phyloP scores from a whole-genome alignment of 352 stramenopile species.

The Phytophthora niederhauseri region DNA sequence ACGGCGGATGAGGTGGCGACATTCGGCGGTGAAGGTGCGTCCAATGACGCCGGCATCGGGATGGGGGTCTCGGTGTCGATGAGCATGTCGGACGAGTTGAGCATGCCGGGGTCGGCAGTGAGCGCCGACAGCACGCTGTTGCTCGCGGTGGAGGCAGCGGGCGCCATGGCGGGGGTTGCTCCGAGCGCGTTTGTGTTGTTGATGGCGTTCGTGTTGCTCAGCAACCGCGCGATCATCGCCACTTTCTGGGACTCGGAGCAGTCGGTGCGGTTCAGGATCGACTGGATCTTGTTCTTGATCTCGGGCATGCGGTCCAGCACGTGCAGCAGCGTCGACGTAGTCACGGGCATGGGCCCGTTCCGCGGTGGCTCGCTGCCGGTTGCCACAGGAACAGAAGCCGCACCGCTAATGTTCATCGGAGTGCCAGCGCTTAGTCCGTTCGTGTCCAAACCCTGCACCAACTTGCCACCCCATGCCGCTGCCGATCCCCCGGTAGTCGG shows the following conservation, averaged over 20 bases:
- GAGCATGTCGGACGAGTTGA: conserved; percentile 42
- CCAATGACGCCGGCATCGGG: conserved; percentile 51
- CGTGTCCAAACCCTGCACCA: conserved; percentile 30
- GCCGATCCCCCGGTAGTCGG: conserved; percentile 19
- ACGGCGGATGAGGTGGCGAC: conserved; percentile 35
- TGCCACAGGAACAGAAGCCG: background rate
- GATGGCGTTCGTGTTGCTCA: conserved; percentile 89
- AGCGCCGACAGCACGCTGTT: conserved; percentile 37
- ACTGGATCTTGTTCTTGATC: conserved; percentile 92
- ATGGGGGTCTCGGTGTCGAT: conserved; percentile 56
- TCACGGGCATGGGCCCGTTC: conserved; percentile 63
- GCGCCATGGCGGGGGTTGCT: background rate
- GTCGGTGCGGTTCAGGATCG: conserved; percentile 82
- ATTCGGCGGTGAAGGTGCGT: conserved; percentile 21
- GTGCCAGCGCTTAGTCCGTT: conserved; percentile 24
- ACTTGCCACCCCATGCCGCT: conserved; percentile 38
- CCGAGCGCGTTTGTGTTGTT: conserved; percentile 44
- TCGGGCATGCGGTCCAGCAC: conserved; percentile 88
- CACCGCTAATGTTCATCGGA: conserved; percentile 26
- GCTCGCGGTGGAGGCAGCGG: conserved; percentile 12
- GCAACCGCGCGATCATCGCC: conserved; percentile 83
- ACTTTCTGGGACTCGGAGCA: conserved; percentile 91
- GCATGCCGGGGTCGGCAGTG: conserved; percentile 33
- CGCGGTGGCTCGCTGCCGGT: conserved; percentile 22
- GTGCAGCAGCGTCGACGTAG: conserved; percentile 78